These are phyloP conservation scores for Fusarium coffeatum DNA, from an alignment of 2,329 filamentous ascomycete species.

Conservation along the genomic window DNA sequence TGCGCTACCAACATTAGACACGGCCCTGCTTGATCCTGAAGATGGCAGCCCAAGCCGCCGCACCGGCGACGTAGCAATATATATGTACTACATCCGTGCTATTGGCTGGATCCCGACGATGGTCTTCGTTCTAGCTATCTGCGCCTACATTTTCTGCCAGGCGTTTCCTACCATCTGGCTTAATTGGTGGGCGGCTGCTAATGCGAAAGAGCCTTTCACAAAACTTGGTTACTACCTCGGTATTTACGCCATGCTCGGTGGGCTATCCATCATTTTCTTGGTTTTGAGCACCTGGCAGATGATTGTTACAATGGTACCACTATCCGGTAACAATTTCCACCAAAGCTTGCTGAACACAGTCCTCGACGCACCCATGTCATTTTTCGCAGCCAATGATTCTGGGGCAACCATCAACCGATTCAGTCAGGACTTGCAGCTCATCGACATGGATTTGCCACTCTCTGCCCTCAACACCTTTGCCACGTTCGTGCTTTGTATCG, in stretches of 20 bases:
- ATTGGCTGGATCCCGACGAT: slow-evolving; percentile 44
- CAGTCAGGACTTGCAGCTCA: slow-evolving; percentile 54
- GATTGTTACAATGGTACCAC: slow-evolving; percentile 45
- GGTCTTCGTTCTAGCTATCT: slow-evolving; percentile 38
- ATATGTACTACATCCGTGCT: slow-evolving; percentile 44
- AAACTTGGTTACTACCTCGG: slow-evolving; percentile 38
- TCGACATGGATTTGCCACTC: slow-evolving; percentile 53
- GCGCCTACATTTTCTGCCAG: slow-evolving; percentile 43
- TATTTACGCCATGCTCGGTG: slow-evolving; percentile 41
- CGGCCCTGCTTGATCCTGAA: slow-evolving; percentile 4
- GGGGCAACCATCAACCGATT: slow-evolving; percentile 54
- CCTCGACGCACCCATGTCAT: slow-evolving; percentile 49
- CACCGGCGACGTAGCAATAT: slow-evolving; percentile 36
- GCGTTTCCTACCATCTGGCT: slow-evolving; percentile 47
- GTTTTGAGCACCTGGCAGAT: slow-evolving; percentile 42
- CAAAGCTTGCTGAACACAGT: slow-evolving; percentile 38
- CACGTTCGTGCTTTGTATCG: slow-evolving; percentile 37
- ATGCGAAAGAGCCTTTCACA: slow-evolving; percentile 29
- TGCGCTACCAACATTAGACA: not conserved
- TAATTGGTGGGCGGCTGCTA: slow-evolving; percentile 44
- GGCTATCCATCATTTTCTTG: slow-evolving; percentile 29
- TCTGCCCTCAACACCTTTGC: slow-evolving; percentile 41
- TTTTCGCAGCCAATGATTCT: slow-evolving; percentile 51
- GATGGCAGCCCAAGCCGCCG: slow-evolving; percentile 26
- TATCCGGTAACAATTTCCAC: slow-evolving; percentile 41